phyloP scores from a whole-genome alignment of 768 basidiomycete species.

The Hygrocybe punicea region DNA sequence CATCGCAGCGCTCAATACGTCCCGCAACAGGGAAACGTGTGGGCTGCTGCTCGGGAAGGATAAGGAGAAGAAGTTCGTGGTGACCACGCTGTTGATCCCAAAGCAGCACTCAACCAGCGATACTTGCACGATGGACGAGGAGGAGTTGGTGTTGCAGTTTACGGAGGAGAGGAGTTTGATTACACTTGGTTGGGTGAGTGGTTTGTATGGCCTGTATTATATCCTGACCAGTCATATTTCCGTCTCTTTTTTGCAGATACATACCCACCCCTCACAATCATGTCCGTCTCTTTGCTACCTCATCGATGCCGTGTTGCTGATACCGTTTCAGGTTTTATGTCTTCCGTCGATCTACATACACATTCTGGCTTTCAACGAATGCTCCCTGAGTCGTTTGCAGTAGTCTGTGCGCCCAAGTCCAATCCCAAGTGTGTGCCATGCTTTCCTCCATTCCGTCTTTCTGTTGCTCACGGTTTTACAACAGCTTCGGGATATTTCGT shows the following conservation, averaged over 20 bases:
- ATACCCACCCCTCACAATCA: slow-evolving; percentile 87
- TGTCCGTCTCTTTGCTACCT: slow-evolving; percentile 45
- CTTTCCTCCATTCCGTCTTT: not conserved
- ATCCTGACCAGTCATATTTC: not conserved
- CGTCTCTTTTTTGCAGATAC: slow-evolving; percentile 54
- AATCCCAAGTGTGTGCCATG: slow-evolving; percentile 58
- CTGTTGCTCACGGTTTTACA: not conserved
- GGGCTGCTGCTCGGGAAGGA: slow-evolving; percentile 76
- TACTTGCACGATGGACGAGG: slow-evolving; percentile 90
- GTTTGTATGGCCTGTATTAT: slow-evolving; percentile 6
- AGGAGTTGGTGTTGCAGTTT: slow-evolving; percentile 81
- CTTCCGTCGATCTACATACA: slow-evolving; percentile 88
- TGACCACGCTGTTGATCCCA: slow-evolving; percentile 85
- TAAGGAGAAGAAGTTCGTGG: slow-evolving; percentile 56
- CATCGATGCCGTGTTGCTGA: not conserved
- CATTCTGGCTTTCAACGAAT: slow-evolving; percentile 86
- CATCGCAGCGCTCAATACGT: slow-evolving; percentile 77
- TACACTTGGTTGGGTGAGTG: slow-evolving; percentile 85
- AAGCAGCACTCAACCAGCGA: slow-evolving; percentile 84
- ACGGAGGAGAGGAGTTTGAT: slow-evolving; percentile 78
- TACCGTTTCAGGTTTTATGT: slow-evolving; percentile 71
- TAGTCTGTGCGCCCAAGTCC: slow-evolving; percentile 83
- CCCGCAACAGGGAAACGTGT: slow-evolving; percentile 79
- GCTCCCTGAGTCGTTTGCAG: slow-evolving; percentile 89
- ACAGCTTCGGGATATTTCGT: slow-evolving; percentile 83